phyloP scores from a whole-genome alignment of 2,329 filamentous ascomycete genomes.

The Tolypocladium endophyticum region DNA sequence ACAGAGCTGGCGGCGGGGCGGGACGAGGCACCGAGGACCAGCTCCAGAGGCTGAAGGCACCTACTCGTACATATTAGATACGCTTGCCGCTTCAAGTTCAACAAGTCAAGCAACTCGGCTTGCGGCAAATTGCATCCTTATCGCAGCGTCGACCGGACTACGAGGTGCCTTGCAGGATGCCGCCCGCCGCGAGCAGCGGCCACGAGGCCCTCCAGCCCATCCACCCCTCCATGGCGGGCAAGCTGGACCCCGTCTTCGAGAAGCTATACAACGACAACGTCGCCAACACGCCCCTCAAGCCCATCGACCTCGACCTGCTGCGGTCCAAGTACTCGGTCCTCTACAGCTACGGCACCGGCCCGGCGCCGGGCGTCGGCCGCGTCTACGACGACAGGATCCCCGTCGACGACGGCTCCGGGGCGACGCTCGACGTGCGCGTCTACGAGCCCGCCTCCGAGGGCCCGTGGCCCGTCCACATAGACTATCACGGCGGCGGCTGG shows the following conservation, averaged over 20 bases:
- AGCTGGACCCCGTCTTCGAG: slow-evolving; percentile 34
- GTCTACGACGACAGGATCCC: slow-evolving; percentile 26
- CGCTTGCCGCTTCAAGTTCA: background rate
- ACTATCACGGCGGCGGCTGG: slow-evolving; percentile 40
- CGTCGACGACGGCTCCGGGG: slow-evolving; percentile 16
- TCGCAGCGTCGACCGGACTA: background rate
- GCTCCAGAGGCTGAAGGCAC: background rate
- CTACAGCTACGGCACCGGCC: slow-evolving; percentile 32
- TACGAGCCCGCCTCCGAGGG: slow-evolving; percentile 30
- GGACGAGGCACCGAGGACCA: background rate
- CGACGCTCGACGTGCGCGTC: slow-evolving; percentile 23
- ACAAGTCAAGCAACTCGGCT: background rate
- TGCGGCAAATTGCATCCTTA: background rate
- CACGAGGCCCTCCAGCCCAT: slow-evolving; percentile 38
- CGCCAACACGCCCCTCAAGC: slow-evolving; percentile 26
- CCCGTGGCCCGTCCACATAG: slow-evolving; percentile 35
- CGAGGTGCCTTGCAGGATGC: background rate
- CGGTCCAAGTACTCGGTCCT: slow-evolving; percentile 31
- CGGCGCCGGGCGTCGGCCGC: slow-evolving; percentile 27
- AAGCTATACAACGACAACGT: slow-evolving; percentile 36
- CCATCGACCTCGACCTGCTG: slow-evolving; percentile 27
- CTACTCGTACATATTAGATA: background rate
- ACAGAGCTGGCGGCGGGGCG: background rate
- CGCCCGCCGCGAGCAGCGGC: slow-evolving; percentile 1
- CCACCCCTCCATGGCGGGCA: slow-evolving; percentile 32